Percentiles rank a stretch among this genome's conserved stretches.
These are phyloP conservation scores for Blepharisma stoltei DNA, from an alignment of 73 alveolate genomes.

Conservation along the genomic window DNA sequence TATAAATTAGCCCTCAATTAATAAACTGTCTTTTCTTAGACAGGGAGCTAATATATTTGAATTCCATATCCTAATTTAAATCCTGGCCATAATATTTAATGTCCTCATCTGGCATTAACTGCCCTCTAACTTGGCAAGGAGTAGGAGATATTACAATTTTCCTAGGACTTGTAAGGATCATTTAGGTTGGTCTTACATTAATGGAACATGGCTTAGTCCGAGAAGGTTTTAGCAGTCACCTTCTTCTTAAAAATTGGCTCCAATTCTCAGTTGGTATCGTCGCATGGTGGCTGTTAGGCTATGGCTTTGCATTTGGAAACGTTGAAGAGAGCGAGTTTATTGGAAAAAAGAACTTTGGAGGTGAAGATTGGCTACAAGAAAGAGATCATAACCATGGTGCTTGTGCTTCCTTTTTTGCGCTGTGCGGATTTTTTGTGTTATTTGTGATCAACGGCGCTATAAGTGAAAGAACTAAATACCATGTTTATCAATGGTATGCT, in stretches of 20 bases:
- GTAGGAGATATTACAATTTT: background rate
- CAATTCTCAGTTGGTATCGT: background rate
- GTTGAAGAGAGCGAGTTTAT: background rate
- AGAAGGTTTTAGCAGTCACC: background rate
- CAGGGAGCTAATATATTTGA: too few species aligned
- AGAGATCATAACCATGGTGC: background rate
- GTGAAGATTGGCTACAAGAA: background rate
- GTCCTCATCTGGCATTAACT: too few species aligned
- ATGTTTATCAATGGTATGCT: background rate
- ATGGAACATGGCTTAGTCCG: background rate
- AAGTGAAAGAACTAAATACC: background rate
- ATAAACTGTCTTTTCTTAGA: too few species aligned
- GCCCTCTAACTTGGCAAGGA: too few species aligned
- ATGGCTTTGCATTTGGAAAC: constrained; percentile 3
- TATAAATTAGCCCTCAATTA: too few species aligned
- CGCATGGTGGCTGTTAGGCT: background rate
- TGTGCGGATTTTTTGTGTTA: background rate
- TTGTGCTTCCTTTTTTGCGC: background rate
- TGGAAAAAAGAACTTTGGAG: constrained; percentile 4
- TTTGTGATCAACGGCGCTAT: background rate
- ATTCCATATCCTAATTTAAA: too few species aligned
- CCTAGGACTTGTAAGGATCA: background rate
- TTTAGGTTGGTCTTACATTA: background rate
- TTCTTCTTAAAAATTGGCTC: background rate
- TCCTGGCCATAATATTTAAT: too few species aligned